Conservation (phyloP, 768 basidiomycete genomes). For the Phaeotremella skinneri region DNA sequence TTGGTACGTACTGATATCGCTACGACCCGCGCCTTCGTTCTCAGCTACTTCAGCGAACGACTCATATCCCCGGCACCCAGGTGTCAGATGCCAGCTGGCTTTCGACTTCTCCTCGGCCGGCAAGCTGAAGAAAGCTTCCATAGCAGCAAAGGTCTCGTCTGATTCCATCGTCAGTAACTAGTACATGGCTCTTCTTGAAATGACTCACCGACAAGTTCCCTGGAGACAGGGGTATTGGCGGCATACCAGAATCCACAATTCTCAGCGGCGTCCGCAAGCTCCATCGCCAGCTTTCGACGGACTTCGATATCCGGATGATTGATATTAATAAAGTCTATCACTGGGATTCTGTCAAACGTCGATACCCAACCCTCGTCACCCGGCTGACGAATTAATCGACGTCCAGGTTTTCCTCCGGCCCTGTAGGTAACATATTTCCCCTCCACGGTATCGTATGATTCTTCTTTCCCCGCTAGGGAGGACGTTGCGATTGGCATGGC, state of each 20-base stretch:
- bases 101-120: constrained; percentile 4
- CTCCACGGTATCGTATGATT: constrained; percentile 6
- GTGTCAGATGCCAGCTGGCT: constrained; percentile 15
- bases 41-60: constrained; percentile 12
- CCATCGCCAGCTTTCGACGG: constrained; percentile 7
- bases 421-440: constrained; percentile 14
- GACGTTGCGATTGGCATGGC: not conserved
- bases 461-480: constrained; percentile 3
- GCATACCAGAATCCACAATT: constrained; percentile 23
- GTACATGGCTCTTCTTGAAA: not conserved
- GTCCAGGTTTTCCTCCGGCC: constrained; percentile 11
- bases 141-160: constrained; percentile 8
- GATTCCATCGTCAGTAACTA: not conserved
- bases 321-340: constrained; percentile 17
- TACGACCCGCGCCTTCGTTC: constrained; percentile 1
- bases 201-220: not conserved
- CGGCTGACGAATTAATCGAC: constrained; percentile 3
- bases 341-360: constrained; percentile 20
- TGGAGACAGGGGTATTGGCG: not conserved
- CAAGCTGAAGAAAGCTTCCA: constrained; percentile 17
- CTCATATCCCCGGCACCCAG: constrained; percentile 18
- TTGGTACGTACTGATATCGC: constrained; percentile 5
- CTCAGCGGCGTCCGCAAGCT: constrained; percentile 2
- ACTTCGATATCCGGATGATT: constrained; percentile 14
- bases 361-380: constrained; percentile 15